Base-by-base conservation (phyloP, 306 rosid species). In the Dicorynia guianensis region DNA sequence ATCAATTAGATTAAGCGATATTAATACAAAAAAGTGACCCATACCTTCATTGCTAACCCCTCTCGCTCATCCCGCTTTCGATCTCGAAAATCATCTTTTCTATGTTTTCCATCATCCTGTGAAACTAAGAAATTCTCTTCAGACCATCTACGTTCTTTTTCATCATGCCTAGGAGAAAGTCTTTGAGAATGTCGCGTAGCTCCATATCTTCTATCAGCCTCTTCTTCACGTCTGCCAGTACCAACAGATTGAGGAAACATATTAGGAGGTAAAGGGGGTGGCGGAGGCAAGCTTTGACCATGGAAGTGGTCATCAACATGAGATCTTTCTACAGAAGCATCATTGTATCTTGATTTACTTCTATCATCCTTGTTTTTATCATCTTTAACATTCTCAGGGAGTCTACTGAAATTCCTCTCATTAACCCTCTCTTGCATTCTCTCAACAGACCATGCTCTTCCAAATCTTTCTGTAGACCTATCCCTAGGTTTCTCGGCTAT, bases 151-250 rank as follows among this genome's bases (percentile, higher is more conserved):
- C 92, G 86, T 74, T 95, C 99, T 84, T 95, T 95, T 76, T 95
- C 99, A 67, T 95, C 99, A 52, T 92, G 97, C 80, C 97, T 90
- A 19, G 99, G 99, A 89, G 99, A 95, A 59, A 95, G 97, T 64
- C 96, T 86, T 75, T 90, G 99, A 62, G 87, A 76, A 69, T 92
- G 99, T 79, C 99, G 86, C 6, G 97, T 76, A 63, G 83, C 81
- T 81, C 92, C 99, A 86, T 89, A 86, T 85, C 96, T 90, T 76
- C 99, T 90, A 76, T 95, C 99, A 54, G 81, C 81, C 54, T 95
- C 99, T 80, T 95, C 99, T 76, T 95, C 99, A 75, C 98, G 90
- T 88, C 97, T 89, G 54, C 93, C 89, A 71, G 96, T 77, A 76
- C 81, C 86, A 58, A 95, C 81, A 81, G 98, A 95, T 71, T 95